phyloP scores from a whole-genome alignment of 805 yeast genomes.

The Candida silvicultrix region DNA sequence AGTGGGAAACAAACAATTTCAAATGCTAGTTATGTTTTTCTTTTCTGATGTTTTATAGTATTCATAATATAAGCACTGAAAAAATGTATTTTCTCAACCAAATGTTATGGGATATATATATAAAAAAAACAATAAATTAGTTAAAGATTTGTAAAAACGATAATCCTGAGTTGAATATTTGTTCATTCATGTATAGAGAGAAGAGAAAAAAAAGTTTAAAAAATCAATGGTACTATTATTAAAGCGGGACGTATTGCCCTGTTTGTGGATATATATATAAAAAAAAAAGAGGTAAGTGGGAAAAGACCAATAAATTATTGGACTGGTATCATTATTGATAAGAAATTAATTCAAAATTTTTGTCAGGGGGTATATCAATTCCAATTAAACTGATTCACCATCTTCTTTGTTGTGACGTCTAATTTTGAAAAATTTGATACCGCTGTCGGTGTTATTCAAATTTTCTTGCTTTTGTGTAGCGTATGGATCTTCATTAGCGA shows the following conservation, averaged over 20 bases:
- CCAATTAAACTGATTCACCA: constrained; percentile 31
- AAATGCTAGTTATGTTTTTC: too few species aligned
- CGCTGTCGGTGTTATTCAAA: constrained; percentile 36
- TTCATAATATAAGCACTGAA: too few species aligned
- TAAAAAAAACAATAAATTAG: too few species aligned
- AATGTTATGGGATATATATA: too few species aligned
- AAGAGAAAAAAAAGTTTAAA: not conserved
- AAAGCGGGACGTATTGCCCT: not conserved
- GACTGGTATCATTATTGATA: not conserved
- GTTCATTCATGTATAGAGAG: not conserved
- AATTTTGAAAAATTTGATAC: constrained; percentile 73
- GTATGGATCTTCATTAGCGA: constrained; percentile 15
- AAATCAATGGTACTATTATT: not conserved
- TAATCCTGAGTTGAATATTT: not conserved
- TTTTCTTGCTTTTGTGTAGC: constrained; percentile 24
- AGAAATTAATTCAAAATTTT: too few species aligned
- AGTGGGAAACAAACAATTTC: not conserved
- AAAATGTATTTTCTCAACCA: too few species aligned
- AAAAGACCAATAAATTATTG: not conserved
- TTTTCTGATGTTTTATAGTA: not conserved
- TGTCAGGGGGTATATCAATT: not conserved
- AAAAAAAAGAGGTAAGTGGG: not conserved
- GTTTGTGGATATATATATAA: not conserved
- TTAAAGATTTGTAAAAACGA: not conserved
- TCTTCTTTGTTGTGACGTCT: constrained; percentile 44